These are phyloP conservation scores for Tulasnella sp. DNA, from an alignment of 768 basidiomycete genomes.

Conservation along the genomic window DNA sequence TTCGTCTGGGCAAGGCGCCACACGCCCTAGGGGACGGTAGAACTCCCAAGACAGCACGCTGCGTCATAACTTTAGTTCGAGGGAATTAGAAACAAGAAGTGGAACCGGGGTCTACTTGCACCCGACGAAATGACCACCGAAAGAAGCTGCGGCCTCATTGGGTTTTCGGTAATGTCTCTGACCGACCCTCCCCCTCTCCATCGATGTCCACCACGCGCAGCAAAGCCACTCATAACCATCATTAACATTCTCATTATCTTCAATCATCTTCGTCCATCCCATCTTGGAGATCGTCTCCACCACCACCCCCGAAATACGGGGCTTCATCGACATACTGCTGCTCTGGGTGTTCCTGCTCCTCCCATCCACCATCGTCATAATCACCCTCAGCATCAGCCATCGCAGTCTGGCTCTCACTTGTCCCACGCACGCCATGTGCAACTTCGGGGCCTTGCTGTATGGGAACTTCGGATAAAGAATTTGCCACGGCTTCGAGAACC, in stretches of 20 bases:
- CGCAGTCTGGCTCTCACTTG: conserved; percentile 24
- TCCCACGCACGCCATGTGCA: conserved; percentile 28
- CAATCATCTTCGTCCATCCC: conserved; percentile 17
- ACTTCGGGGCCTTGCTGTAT: conserved; percentile 26
- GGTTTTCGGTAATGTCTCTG: neutral
- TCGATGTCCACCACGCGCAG: neutral
- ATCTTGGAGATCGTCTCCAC: conserved; percentile 21
- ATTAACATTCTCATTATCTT: neutral
- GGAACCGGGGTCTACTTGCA: neutral
- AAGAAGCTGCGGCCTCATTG: neutral
- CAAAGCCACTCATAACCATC: neutral
- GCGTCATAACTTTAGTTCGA: neutral
- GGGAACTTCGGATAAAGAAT: conserved; percentile 36
- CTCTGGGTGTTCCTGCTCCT: conserved; percentile 29
- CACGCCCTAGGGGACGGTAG: neutral
- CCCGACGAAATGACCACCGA: neutral
- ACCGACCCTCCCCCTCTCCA: neutral
- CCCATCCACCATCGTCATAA: conserved; percentile 30
- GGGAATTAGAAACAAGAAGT: conserved; percentile 2
- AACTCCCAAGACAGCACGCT: neutral
- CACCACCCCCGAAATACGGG: conserved; percentile 4
- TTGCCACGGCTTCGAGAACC: conserved; percentile 56
- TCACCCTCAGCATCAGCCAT: conserved; percentile 24
- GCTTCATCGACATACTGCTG: conserved; percentile 14
- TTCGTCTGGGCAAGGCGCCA: neutral